phyloP scores from a whole-genome alignment of 2,329 filamentous ascomycete species.

The Periconia digitata region DNA sequence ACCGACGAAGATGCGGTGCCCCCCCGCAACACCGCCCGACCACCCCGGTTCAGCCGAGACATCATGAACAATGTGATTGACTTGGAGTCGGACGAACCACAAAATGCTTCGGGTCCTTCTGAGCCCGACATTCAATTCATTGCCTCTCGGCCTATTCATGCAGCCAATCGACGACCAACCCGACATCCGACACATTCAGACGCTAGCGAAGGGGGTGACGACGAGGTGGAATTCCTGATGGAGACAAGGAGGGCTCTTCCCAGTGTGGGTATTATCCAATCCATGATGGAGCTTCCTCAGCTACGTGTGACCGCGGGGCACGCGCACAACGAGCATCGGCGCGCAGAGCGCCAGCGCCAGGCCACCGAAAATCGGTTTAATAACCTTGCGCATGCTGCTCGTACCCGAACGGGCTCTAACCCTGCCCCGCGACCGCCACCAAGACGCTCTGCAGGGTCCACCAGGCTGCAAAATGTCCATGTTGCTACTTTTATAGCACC shows the following conservation, averaged over 20 bases:
- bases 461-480: constrained; percentile 13
- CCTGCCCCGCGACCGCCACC: neutral
- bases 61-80: constrained; percentile 42
- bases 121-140: constrained; percentile 55
- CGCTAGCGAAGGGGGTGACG: constrained; percentile 21
- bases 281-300: constrained; percentile 17
- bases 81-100: constrained; percentile 18
- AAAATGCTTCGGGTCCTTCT: constrained; percentile 12
- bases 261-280: constrained; percentile 22
- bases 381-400: neutral
- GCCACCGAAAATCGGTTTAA: neutral
- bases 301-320: constrained; percentile 1
- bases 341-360: neutral
- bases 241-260: constrained; percentile 6
- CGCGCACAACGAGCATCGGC: neutral
- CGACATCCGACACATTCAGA: constrained; percentile 4
- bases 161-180: constrained; percentile 10
- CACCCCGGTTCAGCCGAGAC: constrained; percentile 46
- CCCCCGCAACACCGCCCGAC: constrained; percentile 22
- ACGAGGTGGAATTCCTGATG: constrained; percentile 35
- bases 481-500: constrained; percentile 26
- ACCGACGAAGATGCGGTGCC: constrained; percentile 31
- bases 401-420: neutral
- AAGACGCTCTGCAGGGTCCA: constrained; percentile 2
- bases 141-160: constrained; percentile 31